phyloP scores from a whole-genome alignment of 2,329 filamentous ascomycete species.

The Aspergillus phoenicis region DNA sequence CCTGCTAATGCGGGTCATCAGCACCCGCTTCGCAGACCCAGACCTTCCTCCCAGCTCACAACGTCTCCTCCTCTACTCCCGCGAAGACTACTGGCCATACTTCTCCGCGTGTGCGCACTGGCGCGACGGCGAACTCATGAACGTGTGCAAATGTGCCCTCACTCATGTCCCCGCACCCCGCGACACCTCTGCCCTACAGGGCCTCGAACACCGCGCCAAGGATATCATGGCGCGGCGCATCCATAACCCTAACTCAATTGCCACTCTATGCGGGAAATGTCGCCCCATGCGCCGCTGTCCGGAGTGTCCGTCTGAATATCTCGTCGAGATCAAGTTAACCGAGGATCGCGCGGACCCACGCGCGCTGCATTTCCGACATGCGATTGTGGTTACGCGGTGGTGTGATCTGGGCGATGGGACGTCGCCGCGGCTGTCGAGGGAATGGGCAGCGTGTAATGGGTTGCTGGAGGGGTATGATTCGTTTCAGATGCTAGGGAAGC shows the following conservation, averaged over 20 bases:
- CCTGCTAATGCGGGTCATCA: conserved; percentile 61
- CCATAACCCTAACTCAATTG: conserved; percentile 48
- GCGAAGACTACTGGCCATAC: conserved; percentile 63
- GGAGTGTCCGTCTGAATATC: conserved; percentile 64
- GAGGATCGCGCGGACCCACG: conserved; percentile 55
- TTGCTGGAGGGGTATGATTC: conserved; percentile 53
- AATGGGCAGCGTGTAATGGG: conserved; percentile 61
- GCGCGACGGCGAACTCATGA: conserved; percentile 63
- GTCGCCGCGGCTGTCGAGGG: conserved; percentile 48
- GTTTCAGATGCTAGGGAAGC: conserved; percentile 55
- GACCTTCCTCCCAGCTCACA: conserved; percentile 55
- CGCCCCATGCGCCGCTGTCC: conserved; percentile 63
- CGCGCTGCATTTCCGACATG: conserved; percentile 56
- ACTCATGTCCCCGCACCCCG: conserved; percentile 56
- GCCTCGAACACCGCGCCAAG: conserved; percentile 47
- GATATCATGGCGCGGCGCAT: conserved; percentile 29
- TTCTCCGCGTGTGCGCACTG: conserved; percentile 66
- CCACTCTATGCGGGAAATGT: conserved; percentile 56
- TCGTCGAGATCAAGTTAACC: conserved; percentile 61
- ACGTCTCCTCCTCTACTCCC: conserved; percentile 60
- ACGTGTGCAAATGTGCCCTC: conserved; percentile 63
- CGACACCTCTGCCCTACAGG: conserved; percentile 42
- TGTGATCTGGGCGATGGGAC: conserved; percentile 61
- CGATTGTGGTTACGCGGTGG: conserved; percentile 64
- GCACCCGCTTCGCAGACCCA: conserved; percentile 55